phyloP scores from a whole-genome alignment of 108 stramenopile genomes.

The Skeletonema marinoi region DNA sequence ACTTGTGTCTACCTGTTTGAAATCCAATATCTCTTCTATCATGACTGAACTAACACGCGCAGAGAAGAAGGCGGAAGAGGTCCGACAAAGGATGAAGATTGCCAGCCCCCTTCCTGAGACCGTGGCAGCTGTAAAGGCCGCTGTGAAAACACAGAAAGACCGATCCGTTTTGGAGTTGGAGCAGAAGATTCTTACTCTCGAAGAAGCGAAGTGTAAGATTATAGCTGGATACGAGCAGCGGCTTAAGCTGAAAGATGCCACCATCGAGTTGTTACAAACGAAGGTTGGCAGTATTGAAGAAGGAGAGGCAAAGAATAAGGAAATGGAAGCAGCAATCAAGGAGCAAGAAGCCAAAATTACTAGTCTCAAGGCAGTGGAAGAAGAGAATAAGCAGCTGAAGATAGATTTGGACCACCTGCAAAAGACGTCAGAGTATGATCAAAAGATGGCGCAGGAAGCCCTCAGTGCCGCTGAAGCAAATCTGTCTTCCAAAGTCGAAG shows the following conservation, averaged over 20 bases:
- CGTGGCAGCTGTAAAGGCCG: background rate
- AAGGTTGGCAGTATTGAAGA: background rate
- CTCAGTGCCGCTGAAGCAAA: background rate
- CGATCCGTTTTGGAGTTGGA: background rate
- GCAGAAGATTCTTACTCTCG: background rate
- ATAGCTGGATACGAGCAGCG: background rate
- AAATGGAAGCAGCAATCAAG: background rate
- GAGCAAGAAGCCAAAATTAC: background rate
- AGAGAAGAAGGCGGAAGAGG: background rate
- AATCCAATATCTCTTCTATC: background rate
- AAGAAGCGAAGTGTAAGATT: background rate
- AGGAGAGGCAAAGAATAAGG: background rate
- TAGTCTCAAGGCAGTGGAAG: background rate
- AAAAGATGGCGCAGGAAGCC: background rate
- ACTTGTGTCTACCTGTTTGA: too few species aligned
- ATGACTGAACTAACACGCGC: background rate
- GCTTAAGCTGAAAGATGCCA: background rate
- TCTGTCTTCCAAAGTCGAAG: background rate
- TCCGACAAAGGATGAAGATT: background rate
- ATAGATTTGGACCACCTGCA: background rate
- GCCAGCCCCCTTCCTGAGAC: too few species aligned
- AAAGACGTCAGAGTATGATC: background rate
- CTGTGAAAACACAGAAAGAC: background rate
- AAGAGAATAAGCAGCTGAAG: constrained; percentile 4
- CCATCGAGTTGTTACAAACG: background rate